These are phyloP conservation scores for Erodium maritimum DNA, from an alignment of 345 rosid genomes.

Conservation along the genomic window DNA sequence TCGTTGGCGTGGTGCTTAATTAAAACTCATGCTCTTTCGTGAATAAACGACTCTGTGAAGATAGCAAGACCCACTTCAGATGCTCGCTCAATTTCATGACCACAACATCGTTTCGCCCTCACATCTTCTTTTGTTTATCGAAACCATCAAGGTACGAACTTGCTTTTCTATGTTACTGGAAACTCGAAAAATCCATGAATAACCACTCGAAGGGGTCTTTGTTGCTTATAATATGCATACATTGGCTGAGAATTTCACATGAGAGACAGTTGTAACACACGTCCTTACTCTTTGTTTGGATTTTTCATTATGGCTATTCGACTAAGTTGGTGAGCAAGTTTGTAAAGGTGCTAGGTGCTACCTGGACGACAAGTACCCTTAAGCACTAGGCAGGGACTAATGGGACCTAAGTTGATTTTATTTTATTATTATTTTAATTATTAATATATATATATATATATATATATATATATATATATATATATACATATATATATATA, in stretches of 20 bases:
- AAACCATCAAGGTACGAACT: background rate
- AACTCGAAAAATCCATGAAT: background rate
- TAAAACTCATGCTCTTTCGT: background rate
- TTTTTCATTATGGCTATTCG: conserved; percentile 17
- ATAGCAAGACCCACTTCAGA: background rate
- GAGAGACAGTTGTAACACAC: background rate
- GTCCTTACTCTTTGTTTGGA: conserved; percentile 10
- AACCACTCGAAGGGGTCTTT: background rate
- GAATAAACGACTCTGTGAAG: background rate
- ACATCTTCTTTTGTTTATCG: background rate
- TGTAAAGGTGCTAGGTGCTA: too few relatives aligned
- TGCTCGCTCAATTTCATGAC: background rate
- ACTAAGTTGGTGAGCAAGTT: conserved; percentile 9
- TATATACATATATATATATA: too few relatives aligned
- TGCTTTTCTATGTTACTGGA: background rate
- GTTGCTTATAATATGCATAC: background rate
- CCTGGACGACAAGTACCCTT: too few relatives aligned
- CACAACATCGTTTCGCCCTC: background rate
- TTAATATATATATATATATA: too few relatives aligned
- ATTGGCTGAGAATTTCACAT: background rate
- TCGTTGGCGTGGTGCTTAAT: background rate
- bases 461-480: too few relatives aligned
- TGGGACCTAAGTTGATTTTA: too few relatives aligned
- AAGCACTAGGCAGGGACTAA: too few relatives aligned
- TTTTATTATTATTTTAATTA: too few relatives aligned